Evolutionary conservation across 129 eudicot species (phyloP), one percentile per base, ranked within the genome.

Genomic region (Lactuca sativa): DNA sequence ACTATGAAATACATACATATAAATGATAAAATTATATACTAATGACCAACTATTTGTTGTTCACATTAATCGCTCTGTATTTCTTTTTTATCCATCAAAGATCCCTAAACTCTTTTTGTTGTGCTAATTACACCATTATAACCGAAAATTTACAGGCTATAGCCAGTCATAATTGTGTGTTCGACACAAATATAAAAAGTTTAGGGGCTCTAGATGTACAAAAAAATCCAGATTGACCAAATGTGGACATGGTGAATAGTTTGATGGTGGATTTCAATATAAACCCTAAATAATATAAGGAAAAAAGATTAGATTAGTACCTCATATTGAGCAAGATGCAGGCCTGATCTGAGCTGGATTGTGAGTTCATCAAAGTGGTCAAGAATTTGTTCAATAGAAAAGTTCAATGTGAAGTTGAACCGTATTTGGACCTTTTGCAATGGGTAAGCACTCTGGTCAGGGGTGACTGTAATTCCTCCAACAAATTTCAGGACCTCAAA

Each of bases 341-440:
- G 69, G 60, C 99, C 99, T 17, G 86, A 78, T 56, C 79, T 87
- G 47, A 95, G 89, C 82, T 95, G 99, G 80, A 81, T 79, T 13
- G 71, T 75, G 69, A 95, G 80, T 63, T 85, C 97, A 32, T 60
- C 64, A 74, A 95, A 90, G 78, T 87, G 83, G 62, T 80, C 81
- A 47, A 81, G 78, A 47, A 89, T 83, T 85, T 87, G 81, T 66
- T 82, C 82, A 58, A 95, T 90, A 44, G 97, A 86, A 73, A 78
- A 86, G 78, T 85, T 90, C 71, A 95, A 79, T 49, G 97, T 90
- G 61, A 95, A 95, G 84, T 90, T 95, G 86, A 95, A 95, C 72
- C 4, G 60, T 44, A 95, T 84, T 81, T 90, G 97, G 64, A 83
- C 87, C 44, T 74, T 78, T 73, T 95, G 99, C 74, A 95, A 69